A percentile compares a stretch with the other conserved stretches of the same genome.
Evolutionary conservation across 1,284 basidiomycete species (phyloP).

Genomic region (Boletus sp.): DNA sequence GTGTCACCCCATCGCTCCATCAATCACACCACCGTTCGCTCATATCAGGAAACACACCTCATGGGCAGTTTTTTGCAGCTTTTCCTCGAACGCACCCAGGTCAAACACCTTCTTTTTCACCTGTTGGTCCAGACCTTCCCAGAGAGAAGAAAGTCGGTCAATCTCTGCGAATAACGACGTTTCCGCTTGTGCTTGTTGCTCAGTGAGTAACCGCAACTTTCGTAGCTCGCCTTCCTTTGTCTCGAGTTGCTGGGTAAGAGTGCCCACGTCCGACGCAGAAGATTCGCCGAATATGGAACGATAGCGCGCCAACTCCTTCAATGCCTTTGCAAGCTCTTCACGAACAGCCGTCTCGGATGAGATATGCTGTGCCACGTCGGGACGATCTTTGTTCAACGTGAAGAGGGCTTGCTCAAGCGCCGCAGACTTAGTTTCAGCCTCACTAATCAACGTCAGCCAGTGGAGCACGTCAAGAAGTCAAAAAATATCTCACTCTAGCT

Average conservation of each 20-base stretch:
- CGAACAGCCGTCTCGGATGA: conserved; percentile 52
- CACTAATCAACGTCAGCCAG: conserved; percentile 36
- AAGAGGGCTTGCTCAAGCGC: conserved; percentile 51
- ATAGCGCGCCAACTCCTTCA: conserved; percentile 54
- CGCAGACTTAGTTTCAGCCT: conserved; percentile 47
- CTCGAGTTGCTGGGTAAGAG: conserved; percentile 54
- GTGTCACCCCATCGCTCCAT: not conserved
- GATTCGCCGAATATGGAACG: conserved; percentile 60
- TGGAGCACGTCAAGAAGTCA: conserved; percentile 13
- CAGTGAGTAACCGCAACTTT: conserved; percentile 51
- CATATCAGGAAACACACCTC: conserved; percentile 49
- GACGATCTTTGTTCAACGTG: conserved; percentile 42
- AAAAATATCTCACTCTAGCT: conserved; percentile 49
- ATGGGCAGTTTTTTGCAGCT: conserved; percentile 54
- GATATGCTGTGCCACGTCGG: conserved; percentile 47
- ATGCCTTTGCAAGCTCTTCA: conserved; percentile 46
- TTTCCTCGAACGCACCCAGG: conserved; percentile 73
- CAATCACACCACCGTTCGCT: not conserved
- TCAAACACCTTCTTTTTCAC: conserved; percentile 85
- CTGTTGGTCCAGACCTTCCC: conserved; percentile 83
- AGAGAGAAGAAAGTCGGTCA: conserved; percentile 82
- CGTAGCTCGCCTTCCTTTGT: conserved; percentile 61
- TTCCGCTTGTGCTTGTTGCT: conserved; percentile 60
- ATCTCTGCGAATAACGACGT: conserved; percentile 82
- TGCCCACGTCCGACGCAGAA: conserved; percentile 46